A percentile compares a stretch with the other conserved stretches of the same genome.
These are phyloP conservation scores for Komagataella populi DNA, from an alignment of 805 yeast genomes.

Conservation along the genomic window DNA sequence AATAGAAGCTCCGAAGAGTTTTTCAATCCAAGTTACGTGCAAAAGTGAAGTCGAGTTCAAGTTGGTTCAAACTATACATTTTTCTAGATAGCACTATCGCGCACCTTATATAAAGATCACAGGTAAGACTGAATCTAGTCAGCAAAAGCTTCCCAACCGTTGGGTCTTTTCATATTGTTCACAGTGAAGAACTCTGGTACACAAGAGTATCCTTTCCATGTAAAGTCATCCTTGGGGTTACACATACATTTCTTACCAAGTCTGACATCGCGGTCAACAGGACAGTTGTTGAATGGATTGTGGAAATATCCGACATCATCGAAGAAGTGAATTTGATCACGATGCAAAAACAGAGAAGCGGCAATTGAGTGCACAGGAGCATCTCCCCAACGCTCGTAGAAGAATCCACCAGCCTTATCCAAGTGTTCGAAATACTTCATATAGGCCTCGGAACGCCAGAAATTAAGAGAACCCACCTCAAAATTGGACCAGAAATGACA, in stretches of 20 bases:
- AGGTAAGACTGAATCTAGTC: slow-evolving; percentile 6
- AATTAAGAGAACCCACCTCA: slow-evolving; percentile 61
- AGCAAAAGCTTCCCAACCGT: slow-evolving; percentile 54
- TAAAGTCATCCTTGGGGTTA: slow-evolving; percentile 58
- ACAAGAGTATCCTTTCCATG: slow-evolving; percentile 67
- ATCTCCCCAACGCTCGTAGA: slow-evolving; percentile 91
- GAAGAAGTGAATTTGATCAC: slow-evolving; percentile 63
- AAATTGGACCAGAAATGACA: slow-evolving; percentile 92
- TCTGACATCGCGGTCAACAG: slow-evolving; percentile 50
- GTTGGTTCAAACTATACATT: neutral
- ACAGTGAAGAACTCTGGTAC: slow-evolving; percentile 47
- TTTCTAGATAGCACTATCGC: neutral
- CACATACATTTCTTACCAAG: slow-evolving; percentile 56
- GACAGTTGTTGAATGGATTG: slow-evolving; percentile 73
- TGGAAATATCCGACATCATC: slow-evolving; percentile 80
- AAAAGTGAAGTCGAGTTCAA: neutral
- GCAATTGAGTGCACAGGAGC: slow-evolving; percentile 90
- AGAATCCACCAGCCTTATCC: slow-evolving; percentile 82
- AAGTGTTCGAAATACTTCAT: slow-evolving; percentile 55
- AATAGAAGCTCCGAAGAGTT: neutral
- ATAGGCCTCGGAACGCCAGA: slow-evolving; percentile 69
- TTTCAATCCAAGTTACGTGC: neutral
- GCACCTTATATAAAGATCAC: neutral
- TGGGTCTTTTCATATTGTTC: slow-evolving; percentile 43
- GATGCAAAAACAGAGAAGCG: slow-evolving; percentile 63